Evolutionary conservation across 1,284 basidiomycete genomes (phyloP), one percentile per base, ranked within the genome.

Genomic region (Ganoderma lingzhi): DNA sequence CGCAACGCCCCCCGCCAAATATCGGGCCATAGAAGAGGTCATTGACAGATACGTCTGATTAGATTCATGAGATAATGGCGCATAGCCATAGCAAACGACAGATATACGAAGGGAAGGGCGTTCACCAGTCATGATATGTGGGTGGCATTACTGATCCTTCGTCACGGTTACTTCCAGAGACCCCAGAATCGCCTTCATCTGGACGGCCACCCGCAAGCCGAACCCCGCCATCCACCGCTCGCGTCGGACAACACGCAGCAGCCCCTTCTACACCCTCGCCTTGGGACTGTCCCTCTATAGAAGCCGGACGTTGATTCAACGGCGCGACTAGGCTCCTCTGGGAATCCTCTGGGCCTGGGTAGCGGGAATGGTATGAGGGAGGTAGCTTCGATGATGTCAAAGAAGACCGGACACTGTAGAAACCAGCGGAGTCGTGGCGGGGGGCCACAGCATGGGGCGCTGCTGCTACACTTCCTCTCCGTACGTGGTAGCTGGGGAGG

Each of bases 301-400:
- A 2, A 19, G 45, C n/a, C 8, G n/a, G 19, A 9, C 6, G n/a
- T 23, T 23, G n/a, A 23, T 9, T 23, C 5, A 10, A 48, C n/a
- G 5, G 8, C n/a, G 45, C 45, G 45, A 23, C 19, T 48, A 3
- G 9, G 6, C 9, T n/a, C n/a, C 10, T 48, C 45, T 48, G 45
- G n/a, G 45, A 9, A 10, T 10, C n/a, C n/a, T 6, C 6, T 3
- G 45, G 45, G n/a, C n/a, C 6, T 8, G 45, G 6, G 6, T 48
- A 23, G n/a, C n/a, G 45, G 45, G 45, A 23, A 48, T 48, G n/a
- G 45, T 48, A 48, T 48, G 45, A 48, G n/a, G 45, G 45, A 48
- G 45, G 45, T 19, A 23, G n/a, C 2, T 6, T 48, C n/a, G 45
- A 48, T 23, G 45, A 48, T 23, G 45, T n/a, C 45, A 48, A 23